Evolutionary conservation across 2,329 filamentous ascomycete genomes (phyloP).

Genomic region (Sporothrix sp.): DNA sequence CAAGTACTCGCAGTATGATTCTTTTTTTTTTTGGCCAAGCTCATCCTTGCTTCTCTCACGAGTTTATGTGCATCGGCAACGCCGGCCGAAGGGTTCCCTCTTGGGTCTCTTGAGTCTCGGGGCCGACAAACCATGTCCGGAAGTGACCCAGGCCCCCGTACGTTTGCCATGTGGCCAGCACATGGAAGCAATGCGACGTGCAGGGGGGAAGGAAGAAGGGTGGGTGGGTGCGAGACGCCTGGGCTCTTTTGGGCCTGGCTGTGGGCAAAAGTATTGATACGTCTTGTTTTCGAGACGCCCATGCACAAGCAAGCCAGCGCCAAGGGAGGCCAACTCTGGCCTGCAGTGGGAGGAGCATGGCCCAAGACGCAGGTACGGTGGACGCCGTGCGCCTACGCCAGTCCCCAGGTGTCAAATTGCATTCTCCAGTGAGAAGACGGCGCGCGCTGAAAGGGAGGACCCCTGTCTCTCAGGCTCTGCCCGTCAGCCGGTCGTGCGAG

Average conservation of each 20-base stretch:
- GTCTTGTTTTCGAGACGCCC: no score
- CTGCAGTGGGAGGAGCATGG: no score
- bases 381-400: no score
- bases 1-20: not conserved
- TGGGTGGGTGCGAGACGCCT: no score
- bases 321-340: no score
- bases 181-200: not conserved
- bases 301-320: no score
- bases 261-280: not conserved
- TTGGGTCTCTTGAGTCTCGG: not conserved
- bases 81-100: not conserved
- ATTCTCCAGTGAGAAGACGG: no score
- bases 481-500: no score
- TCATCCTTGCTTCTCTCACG: not conserved
- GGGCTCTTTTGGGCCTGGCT: no score
- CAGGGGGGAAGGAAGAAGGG: not conserved
- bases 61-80: not conserved
- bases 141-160: not conserved
- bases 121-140: not conserved
- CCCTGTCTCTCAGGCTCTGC: not conserved
- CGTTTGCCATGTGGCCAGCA: slow-evolving; percentile 1
- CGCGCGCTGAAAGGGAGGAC: no score
- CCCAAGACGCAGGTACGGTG: no score
- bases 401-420: no score
- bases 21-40: not conserved